A percentile compares a stretch with the other conserved stretches of the same genome.
Evolutionary conservation across 345 rosid species (phyloP).

Genomic region (Jatropha curcas): DNA sequence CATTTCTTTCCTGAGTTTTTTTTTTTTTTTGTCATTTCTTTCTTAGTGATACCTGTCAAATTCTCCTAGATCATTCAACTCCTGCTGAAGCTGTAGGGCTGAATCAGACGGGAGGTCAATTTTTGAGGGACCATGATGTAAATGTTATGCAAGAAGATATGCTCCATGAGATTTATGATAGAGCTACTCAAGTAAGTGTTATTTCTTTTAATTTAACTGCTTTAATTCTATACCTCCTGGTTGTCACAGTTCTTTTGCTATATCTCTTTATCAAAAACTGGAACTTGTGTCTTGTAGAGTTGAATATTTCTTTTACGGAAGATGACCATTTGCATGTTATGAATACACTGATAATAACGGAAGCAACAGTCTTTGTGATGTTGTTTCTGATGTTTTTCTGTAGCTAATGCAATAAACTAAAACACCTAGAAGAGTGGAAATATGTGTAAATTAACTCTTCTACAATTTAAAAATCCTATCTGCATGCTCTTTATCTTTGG

Average conservation of each 20-base stretch:
- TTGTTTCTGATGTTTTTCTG: not conserved
- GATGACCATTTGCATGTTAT: not conserved
- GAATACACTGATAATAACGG: not conserved
- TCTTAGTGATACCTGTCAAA: not conserved
- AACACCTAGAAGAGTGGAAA: not conserved
- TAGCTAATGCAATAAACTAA: not conserved
- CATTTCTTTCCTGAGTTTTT: no score
- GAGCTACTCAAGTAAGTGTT: conserved; percentile 44
- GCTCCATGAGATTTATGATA: conserved; percentile 53
- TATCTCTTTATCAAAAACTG: not conserved
- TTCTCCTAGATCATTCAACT: conserved; percentile 22
- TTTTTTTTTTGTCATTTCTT: not conserved
- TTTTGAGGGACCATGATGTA: conserved; percentile 23
- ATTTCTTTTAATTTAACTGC: conserved; percentile 3
- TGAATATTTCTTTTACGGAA: not conserved
- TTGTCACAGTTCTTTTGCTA: not conserved
- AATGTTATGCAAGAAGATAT: conserved; percentile 47
- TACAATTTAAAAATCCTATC: no score
- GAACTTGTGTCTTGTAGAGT: not conserved
- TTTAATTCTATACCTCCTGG: not conserved
- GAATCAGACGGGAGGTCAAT: conserved; percentile 36
- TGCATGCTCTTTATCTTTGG: not conserved
- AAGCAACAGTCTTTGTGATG: not conserved
- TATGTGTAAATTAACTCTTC: not conserved
- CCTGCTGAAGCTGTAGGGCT: conserved; percentile 40